Evolutionary conservation across 768 basidiomycete species (phyloP), one percentile per base, ranked within the genome.

Genomic region (Coprinopsis strossmayeri): DNA sequence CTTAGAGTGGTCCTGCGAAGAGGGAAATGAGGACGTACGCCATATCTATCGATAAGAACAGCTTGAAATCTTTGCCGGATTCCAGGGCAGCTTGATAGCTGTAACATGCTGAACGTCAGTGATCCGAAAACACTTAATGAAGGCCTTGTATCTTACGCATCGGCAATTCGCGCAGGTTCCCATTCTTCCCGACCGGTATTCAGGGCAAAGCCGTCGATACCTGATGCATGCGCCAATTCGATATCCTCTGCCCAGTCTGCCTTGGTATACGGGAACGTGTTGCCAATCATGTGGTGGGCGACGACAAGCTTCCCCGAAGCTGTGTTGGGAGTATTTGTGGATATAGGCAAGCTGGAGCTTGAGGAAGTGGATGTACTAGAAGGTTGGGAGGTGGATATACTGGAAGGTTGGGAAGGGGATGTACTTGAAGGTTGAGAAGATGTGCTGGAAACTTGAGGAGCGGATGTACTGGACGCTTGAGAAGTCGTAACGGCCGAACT

Each of bases 41-140:
- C 87, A 87, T 88, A 58, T 91, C 88, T 42, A 90, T 77, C 12
- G 84, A 87, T 51, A 90, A 57, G 65, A 88, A 89, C 43, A 91
- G 66, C 60, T 84, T 81, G 70, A 89, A 88, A 44, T 69, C 68
- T 9, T 76, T 67, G 15, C 70, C 73, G 21, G 72, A 72, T 42
- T 74, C 67, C 15, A 59, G 58, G 2, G 84, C 83, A 26, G 82
- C 79, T 37, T 70, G 59, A 58, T 79, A 87, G 12, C 80, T 76
- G 57, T 49, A 35, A 15, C 9, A 18, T 32, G 17, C 18, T 38
- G 21, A 2, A 25, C 12, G 30, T 20, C 54, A 48, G 23, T 32
- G 28, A 20, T 17, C 23, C 12, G 17, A 43, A 3, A 25, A 38
- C 43, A 27, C 25, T 35, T 21, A 37, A 42, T 53, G 25, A 18